A percentile compares a stretch with the other conserved stretches of the same genome.
Conservation (phyloP, 164 flowering plant genomes). For the Aristolochia contorta region DNA sequence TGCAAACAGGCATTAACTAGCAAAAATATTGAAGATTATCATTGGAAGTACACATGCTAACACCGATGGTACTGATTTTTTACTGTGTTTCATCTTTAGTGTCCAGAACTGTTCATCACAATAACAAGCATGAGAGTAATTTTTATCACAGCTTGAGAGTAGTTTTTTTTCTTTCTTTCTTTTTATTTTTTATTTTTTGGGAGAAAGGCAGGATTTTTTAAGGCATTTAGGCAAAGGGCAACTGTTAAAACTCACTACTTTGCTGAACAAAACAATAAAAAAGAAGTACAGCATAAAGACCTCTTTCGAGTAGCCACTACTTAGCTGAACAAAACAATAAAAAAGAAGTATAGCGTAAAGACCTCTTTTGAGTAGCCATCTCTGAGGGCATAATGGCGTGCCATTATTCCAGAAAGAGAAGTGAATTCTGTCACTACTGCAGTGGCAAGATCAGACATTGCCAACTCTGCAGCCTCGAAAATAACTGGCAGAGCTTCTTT, state of each 20-base stretch:
- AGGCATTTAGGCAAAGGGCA: neutral
- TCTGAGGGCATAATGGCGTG: conserved; percentile 85
- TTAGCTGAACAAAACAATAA: too few relatives aligned
- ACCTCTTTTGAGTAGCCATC: conserved; percentile 88
- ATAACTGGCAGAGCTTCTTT: conserved; percentile 29
- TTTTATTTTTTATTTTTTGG: too few relatives aligned
- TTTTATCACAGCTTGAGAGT: too few relatives aligned
- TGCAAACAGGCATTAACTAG: too few relatives aligned
- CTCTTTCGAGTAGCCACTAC: conserved; percentile 77
- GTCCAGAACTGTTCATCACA: too few relatives aligned
- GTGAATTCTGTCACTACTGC: conserved; percentile 92
- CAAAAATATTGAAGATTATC: too few relatives aligned
- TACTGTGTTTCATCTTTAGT: too few relatives aligned
- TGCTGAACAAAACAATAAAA: neutral
- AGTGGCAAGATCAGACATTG: conserved; percentile 92
- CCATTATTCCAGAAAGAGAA: conserved; percentile 91
- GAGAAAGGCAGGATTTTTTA: neutral
- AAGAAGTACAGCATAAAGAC: neutral
- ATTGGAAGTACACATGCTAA: too few relatives aligned
- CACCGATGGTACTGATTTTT: too few relatives aligned
- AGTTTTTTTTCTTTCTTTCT: too few relatives aligned
- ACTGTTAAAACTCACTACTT: neutral
- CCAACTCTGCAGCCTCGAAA: conserved; percentile 77
- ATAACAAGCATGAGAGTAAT: too few relatives aligned
- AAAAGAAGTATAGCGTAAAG: neutral